Evolutionary conservation across 225 moss, liverwort and hornwort species (phyloP), one percentile per base, ranked within the genome.

Genomic region (Polytrichum commune): DNA sequence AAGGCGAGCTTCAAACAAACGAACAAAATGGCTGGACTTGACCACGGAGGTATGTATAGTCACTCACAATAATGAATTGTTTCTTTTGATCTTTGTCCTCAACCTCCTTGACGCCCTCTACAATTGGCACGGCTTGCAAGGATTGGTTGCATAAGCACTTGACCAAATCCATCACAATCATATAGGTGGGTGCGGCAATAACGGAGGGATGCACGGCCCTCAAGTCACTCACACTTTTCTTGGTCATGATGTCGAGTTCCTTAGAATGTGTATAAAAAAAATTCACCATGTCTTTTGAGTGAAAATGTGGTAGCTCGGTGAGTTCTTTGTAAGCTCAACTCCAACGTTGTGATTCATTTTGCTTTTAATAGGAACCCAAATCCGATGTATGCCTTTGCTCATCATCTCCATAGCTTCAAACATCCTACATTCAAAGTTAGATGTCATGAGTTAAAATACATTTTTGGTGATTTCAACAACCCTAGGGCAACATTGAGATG

Each of bases 331-430:
- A 22, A 86, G 72, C 62, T 93, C 93, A 7, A 95, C 55, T 76
- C 90, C 66, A 68, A 13, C 25, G 1, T 73, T 73, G 38, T 88
- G 88, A 19, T 81, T 84, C 77, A 85, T 71, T 26, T 78, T 73
- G 72, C 91, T 91, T 55, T 81, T 83, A 0, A 88, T 74, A 27
- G 95, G 95, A 74, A 95, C 83, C 54, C 93, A 68, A 6, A 83
- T 91, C 30, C 93, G 88, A 62, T 95, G 95, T 46, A 95, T 89
- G 6, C 95, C 93, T 73, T 84, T 93, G 69, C 91, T 91, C 95
- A 95, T 93, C 7, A 91, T 84, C 73, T 95, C 95, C 67, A 95
- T 91, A 3, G 91, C 93, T 66, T 93, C 92, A 29, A 84, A 83
- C 60, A 95, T 73, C 68, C 95, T 95, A 76, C 71, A 83, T 8